Base-by-base conservation (phyloP, 2,329 filamentous ascomycete species). In the Xylaria sp. region DNA sequence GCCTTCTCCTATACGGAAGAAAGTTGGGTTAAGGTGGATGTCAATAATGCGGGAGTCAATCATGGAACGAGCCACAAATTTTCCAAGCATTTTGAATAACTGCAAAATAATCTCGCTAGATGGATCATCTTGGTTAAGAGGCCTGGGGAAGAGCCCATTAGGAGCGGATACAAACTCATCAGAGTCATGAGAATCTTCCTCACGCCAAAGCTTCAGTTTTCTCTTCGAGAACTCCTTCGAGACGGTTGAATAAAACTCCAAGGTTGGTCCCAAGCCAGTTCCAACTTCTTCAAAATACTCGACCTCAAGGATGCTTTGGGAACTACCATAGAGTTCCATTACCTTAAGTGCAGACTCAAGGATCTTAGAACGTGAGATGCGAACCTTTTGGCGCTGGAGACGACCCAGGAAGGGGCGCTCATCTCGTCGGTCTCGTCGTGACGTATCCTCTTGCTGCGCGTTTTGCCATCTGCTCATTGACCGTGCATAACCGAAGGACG, bases 261-360 rank as follows among this genome's bases (percentile, higher is more conserved):
- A 86, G 0, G 96, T 99, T 3, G 96, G 96, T 0, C 96, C 96
- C 51, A 99, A 85, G 53, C 96, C 96, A 27, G 96, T 99, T 63
- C 96, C 96, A 25, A 99, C 96, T 80, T 99, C 96, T 75, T 98
- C 96, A 73, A 99, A 99, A 76, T 99, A 99, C 76, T 99, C 96
- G 1, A 99, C 95, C 76, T 99, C 96, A 0, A 99, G 82, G 31
- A 98, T 92, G 77, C 95, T 98, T 66, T 97, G 93, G 0, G 95
- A 97, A n/a, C 93, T 93, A 0, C 96, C 96, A 74, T 99, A 99
- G 2, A 98, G 87, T 73, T 99, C 95, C 95, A 99, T 98, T 33
- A 99, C 96, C 80, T 99, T 99, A 78, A 98, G 85, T 0, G 96
- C 96, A 15, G 96, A 98, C 77, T 99, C 96, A 7, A 99, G 85